phyloP scores from a whole-genome alignment of 2,329 filamentous ascomycete genomes.

The Didymellaceae sp. region DNA sequence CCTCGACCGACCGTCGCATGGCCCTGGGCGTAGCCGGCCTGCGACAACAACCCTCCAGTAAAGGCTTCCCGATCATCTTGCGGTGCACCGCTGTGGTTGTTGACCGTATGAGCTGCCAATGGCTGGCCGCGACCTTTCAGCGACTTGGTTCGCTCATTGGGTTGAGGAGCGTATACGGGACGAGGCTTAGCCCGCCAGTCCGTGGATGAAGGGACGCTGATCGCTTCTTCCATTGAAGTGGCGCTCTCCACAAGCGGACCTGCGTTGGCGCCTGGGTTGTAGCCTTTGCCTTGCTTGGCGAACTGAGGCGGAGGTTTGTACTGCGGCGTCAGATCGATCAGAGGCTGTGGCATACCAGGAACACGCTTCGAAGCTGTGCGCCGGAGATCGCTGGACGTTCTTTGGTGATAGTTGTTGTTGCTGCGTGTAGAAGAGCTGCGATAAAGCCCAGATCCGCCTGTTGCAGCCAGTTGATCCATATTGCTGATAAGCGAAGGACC shows the following conservation, averaged over 20 bases:
- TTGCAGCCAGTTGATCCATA: slow-evolving; percentile 37
- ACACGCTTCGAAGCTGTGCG: slow-evolving; percentile 55
- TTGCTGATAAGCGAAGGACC: slow-evolving; percentile 65
- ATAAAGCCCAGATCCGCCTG: slow-evolving; percentile 32
- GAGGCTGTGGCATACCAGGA: slow-evolving; percentile 60
- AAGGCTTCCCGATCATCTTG: slow-evolving; percentile 49
- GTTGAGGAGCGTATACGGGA: slow-evolving; percentile 34
- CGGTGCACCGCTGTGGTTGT: slow-evolving; percentile 40
- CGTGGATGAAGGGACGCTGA: slow-evolving; percentile 51
- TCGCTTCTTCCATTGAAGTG: slow-evolving; percentile 52
- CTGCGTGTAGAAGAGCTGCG: slow-evolving; percentile 44
- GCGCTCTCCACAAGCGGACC: slow-evolving; percentile 56
- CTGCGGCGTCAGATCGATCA: slow-evolving; percentile 71
- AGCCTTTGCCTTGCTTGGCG: slow-evolving; percentile 60
- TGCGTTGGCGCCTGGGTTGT: slow-evolving; percentile 42
- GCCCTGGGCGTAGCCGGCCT: slow-evolving; percentile 50
- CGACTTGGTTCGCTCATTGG: slow-evolving; percentile 43
- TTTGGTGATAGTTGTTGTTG: slow-evolving; percentile 37
- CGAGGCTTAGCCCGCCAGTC: slow-evolving; percentile 54
- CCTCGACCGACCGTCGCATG: slow-evolving; percentile 50
- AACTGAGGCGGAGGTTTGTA: slow-evolving; percentile 70
- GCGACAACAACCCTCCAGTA: slow-evolving; percentile 53
- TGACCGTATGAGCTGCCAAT: slow-evolving; percentile 41
- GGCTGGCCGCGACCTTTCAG: slow-evolving; percentile 45
- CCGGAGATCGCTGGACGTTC: slow-evolving; percentile 49